These are phyloP conservation scores for Trichopus zeylanicus DNA, from an alignment of 116 monocot genomes.

Conservation along the genomic window DNA sequence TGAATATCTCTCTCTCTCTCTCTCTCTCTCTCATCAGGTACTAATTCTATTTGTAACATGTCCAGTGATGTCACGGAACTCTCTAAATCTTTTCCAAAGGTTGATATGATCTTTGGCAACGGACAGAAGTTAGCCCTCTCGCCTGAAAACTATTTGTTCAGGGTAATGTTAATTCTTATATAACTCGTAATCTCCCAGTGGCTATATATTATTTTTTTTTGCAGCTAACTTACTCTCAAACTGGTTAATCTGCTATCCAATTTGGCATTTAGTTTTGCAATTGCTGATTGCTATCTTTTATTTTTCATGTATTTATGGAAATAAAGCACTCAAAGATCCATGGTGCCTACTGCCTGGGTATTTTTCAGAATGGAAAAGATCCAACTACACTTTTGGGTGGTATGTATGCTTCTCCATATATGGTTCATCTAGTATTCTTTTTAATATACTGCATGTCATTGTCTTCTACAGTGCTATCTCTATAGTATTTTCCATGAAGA, in stretches of 20 bases:
- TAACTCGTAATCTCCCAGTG: neutral
- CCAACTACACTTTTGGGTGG: constrained; percentile 92
- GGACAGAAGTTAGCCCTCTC: constrained; percentile 68
- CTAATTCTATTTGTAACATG: neutral
- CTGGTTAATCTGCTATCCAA: too few species aligned
- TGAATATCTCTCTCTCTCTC: neutral
- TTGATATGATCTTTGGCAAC: constrained; percentile 86
- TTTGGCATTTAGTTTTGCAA: too few species aligned
- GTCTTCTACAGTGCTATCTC: neutral
- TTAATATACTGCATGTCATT: too few species aligned
- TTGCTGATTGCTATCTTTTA: too few species aligned
- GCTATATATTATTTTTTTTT: neutral
- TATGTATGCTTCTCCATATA: constrained; percentile 19
- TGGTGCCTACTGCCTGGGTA: constrained; percentile 93
- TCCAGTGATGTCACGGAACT: constrained; percentile 60
- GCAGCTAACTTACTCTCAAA: neutral
- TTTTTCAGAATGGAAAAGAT: constrained; percentile 94
- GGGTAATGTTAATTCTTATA: constrained; percentile 32
- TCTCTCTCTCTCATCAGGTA: neutral
- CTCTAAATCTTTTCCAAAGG: constrained; percentile 72
- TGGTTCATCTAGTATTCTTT: too few species aligned
- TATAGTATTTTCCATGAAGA: neutral
- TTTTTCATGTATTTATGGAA: constrained; percentile 5
- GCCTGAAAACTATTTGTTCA: constrained; percentile 97
- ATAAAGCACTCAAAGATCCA: constrained; percentile 84